These are phyloP conservation scores for Gossypium trilobum DNA, from an alignment of 441 rosid species.

Conservation along the genomic window DNA sequence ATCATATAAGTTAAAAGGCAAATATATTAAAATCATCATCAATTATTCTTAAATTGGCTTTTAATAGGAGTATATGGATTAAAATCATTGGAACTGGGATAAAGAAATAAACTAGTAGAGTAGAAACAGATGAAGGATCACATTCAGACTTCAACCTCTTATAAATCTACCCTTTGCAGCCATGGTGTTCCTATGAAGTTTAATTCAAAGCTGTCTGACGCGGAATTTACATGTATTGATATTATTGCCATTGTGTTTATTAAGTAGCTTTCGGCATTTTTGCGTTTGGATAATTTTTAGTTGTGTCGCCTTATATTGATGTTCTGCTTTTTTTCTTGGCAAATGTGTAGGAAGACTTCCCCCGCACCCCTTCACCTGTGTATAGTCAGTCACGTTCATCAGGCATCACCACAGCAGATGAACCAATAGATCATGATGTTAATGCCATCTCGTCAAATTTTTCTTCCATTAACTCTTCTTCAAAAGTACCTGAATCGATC, in stretches of 20 bases:
- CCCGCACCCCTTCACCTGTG: slow-evolving; percentile 73
- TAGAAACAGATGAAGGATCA: background rate
- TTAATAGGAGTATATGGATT: background rate
- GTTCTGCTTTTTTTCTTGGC: slow-evolving; percentile 12
- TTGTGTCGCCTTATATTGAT: slow-evolving; percentile 7
- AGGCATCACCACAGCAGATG: slow-evolving; percentile 51
- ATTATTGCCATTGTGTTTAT: background rate
- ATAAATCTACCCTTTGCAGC: background rate
- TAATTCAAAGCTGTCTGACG: background rate
- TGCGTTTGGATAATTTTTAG: background rate
- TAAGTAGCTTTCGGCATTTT: background rate
- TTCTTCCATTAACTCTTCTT: slow-evolving; percentile 36
- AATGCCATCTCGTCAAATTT: slow-evolving; percentile 37
- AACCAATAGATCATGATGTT: slow-evolving; percentile 36
- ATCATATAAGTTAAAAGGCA: background rate
- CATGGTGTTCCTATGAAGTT: slow-evolving; percentile 4
- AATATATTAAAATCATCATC: background rate
- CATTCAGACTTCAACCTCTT: background rate
- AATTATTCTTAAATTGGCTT: background rate
- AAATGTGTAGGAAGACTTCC: slow-evolving; percentile 48
- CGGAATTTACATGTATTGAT: background rate
- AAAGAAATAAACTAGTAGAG: background rate
- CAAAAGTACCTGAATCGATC: slow-evolving; percentile 40
- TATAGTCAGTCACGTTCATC: slow-evolving; percentile 66
- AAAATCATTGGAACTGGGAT: background rate